A percentile compares a stretch with the other conserved stretches of the same genome.
phyloP scores from a whole-genome alignment of 768 basidiomycete species.

The Omphalotus guepiniiformis region DNA sequence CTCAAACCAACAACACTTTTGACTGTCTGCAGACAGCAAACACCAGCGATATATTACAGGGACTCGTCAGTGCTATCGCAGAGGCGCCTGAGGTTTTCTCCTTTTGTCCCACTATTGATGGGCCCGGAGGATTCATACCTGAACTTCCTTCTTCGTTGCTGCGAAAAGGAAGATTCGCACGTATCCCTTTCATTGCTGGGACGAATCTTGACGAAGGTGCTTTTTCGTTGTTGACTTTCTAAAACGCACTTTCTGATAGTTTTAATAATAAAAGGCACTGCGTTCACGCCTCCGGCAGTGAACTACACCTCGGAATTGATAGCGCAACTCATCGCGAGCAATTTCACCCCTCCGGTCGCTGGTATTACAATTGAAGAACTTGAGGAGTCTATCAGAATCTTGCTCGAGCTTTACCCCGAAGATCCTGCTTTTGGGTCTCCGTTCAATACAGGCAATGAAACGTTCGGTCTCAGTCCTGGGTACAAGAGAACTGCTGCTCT shows the following conservation, averaged over 20 bases:
- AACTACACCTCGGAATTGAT: constrained; percentile 24
- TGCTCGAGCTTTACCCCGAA: constrained; percentile 25
- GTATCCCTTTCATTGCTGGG: constrained; percentile 42
- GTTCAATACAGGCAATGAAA: constrained; percentile 26
- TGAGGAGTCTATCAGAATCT: constrained; percentile 11
- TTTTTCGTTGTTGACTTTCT: neutral
- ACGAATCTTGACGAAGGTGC: constrained; percentile 43
- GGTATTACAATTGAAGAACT: constrained; percentile 9
- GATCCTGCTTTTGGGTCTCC: constrained; percentile 27
- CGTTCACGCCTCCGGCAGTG: constrained; percentile 18
- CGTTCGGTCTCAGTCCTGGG: constrained; percentile 22
- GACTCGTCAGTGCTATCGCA: constrained; percentile 8
- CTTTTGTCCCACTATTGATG: constrained; percentile 39
- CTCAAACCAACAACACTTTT: constrained; percentile 27
- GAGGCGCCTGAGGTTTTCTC: constrained; percentile 18
- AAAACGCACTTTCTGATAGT: neutral
- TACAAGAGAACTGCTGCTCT: constrained; percentile 25
- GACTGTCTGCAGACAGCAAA: constrained; percentile 14
- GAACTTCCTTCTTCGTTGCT: constrained; percentile 33
- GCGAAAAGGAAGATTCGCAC: constrained; percentile 21
- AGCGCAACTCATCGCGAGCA: constrained; percentile 16
- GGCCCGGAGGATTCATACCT: constrained; percentile 33
- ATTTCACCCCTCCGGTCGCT: constrained; percentile 22
- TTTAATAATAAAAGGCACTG: constrained; percentile 24
- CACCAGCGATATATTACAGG: constrained; percentile 14